These are phyloP conservation scores for Rhizophlyctis rosea DNA, from an alignment of 192 early-diverging fungal genomes.

Conservation along the genomic window DNA sequence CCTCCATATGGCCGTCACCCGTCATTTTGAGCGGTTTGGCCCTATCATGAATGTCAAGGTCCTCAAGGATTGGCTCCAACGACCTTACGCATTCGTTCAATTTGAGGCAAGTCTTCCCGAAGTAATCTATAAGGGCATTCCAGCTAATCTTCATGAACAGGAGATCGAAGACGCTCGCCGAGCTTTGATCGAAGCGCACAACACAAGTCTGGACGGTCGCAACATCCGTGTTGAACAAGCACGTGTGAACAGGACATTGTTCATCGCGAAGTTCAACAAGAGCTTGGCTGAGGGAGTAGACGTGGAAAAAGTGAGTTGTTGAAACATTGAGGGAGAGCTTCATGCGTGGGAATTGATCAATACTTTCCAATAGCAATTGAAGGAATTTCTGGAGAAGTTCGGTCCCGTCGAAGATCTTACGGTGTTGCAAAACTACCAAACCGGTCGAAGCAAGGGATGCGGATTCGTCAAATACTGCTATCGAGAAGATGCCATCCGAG, in stretches of 20 bases:
- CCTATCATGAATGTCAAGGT: constrained; percentile 66
- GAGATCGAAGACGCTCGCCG: constrained; percentile 48
- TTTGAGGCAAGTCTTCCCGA: constrained; percentile 51
- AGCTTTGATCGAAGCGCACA: constrained; percentile 63
- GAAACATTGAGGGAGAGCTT: background rate
- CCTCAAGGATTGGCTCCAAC: constrained; percentile 63
- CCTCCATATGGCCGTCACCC: constrained; percentile 51
- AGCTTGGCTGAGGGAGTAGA: constrained; percentile 41
- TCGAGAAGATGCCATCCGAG: constrained; percentile 70
- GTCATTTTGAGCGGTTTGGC: constrained; percentile 66
- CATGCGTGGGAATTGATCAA: background rate
- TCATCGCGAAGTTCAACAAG: constrained; percentile 46
- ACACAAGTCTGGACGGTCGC: constrained; percentile 63
- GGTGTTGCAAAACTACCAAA: constrained; percentile 41
- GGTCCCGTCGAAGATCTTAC: constrained; percentile 66
- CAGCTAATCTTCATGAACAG: constrained; percentile 23
- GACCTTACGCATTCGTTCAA: constrained; percentile 80
- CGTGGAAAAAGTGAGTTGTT: constrained; percentile 5
- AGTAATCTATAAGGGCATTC: background rate
- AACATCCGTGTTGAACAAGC: constrained; percentile 74
- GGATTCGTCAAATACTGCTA: constrained; percentile 71
- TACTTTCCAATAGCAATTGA: constrained; percentile 32
- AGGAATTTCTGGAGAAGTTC: constrained; percentile 39
- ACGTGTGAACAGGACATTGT: constrained; percentile 71
- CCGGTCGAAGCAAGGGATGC: constrained; percentile 43